Conservation (phyloP, 208 protist genomes). For the Novymonas esmeraldas region DNA sequence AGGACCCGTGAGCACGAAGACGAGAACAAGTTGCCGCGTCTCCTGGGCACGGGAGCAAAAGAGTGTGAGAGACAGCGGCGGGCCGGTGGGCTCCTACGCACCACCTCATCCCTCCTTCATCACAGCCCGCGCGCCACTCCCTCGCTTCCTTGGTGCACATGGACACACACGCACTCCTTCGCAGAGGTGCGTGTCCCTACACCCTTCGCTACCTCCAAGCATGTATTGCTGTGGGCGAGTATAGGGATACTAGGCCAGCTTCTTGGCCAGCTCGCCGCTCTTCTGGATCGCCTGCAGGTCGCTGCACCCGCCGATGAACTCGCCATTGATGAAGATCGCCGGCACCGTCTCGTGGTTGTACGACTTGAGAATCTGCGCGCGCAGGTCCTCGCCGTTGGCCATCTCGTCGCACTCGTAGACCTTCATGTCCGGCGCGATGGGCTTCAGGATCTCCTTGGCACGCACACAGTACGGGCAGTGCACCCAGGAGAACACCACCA, state of each 20-base stretch:
- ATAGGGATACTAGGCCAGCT: constrained; percentile 51
- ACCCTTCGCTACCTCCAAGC: too few relatives aligned
- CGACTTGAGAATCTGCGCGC: constrained; percentile 38
- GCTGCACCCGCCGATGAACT: constrained; percentile 73
- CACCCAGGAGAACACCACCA: constrained; percentile 74
- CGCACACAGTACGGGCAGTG: constrained; percentile 65
- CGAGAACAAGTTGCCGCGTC: too few relatives aligned
- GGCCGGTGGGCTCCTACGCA: too few relatives aligned
- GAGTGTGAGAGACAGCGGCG: too few relatives aligned
- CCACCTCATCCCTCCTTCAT: too few relatives aligned
- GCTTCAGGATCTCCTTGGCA: constrained; percentile 62
- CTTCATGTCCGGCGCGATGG: constrained; percentile 46
- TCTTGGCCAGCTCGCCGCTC: constrained; percentile 49
- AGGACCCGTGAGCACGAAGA: too few relatives aligned
- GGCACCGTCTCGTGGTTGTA: constrained; percentile 78
- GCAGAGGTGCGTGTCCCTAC: too few relatives aligned
- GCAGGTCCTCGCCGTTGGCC: constrained; percentile 60
- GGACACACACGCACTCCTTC: too few relatives aligned
- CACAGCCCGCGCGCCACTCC: too few relatives aligned
- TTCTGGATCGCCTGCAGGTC: constrained; percentile 51
- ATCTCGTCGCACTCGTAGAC: constrained; percentile 62
- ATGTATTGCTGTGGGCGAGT: too few relatives aligned
- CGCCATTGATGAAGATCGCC: constrained; percentile 80
- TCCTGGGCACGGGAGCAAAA: too few relatives aligned
- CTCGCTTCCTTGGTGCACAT: too few relatives aligned